These are phyloP conservation scores for Picea abies DNA, from an alignment of 83 land plant species.

Conservation along the genomic window DNA sequence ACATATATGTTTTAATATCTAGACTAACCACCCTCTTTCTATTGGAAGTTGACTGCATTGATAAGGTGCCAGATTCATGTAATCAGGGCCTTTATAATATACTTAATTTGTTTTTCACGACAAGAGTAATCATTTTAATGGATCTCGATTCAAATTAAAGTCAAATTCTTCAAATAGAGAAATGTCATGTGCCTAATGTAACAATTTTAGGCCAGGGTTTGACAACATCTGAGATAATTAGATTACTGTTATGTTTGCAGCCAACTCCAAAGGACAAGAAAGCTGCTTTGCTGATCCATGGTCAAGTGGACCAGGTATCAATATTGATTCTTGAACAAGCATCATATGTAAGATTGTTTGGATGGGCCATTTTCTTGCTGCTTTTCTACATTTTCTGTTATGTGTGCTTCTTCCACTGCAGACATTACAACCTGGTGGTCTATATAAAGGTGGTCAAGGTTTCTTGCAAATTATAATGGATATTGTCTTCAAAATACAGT, in stretches of 20 bases:
- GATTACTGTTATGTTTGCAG: conserved; percentile 40
- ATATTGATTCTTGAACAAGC: neutral
- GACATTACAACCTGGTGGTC: neutral
- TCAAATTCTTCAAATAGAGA: neutral
- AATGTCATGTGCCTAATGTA: neutral
- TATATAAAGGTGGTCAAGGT: neutral
- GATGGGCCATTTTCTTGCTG: neutral
- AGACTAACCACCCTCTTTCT: too few species aligned
- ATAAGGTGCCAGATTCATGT: neutral
- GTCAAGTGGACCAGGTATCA: conserved; percentile 81
- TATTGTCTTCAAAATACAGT: too few species aligned
- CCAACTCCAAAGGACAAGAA: conserved; percentile 97
- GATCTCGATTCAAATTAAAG: neutral
- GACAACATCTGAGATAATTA: neutral
- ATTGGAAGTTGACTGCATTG: neutral
- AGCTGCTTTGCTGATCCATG: conserved; percentile 90
- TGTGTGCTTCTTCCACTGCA: neutral
- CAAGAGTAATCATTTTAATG: neutral
- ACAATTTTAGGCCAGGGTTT: neutral
- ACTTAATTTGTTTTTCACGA: neutral
- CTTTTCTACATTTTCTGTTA: neutral
- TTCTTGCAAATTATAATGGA: too few species aligned
- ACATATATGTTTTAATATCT: too few species aligned
- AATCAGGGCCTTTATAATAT: neutral
- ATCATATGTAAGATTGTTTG: conserved; percentile 2